Conservation (phyloP, 768 basidiomycete genomes). For the Solioccasus polychromus region DNA sequence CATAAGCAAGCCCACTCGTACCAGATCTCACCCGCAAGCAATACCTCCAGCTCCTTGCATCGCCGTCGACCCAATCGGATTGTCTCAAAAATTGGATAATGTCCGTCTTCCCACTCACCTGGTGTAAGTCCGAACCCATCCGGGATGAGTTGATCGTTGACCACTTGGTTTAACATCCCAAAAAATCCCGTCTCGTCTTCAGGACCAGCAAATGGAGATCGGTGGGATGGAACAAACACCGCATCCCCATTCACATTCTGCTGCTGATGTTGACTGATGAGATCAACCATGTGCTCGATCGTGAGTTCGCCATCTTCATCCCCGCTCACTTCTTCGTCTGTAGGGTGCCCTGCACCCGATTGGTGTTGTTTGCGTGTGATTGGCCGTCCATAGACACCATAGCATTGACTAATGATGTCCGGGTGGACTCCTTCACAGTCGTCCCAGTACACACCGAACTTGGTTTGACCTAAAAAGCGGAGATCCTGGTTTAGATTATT, state of each 20-base stretch:
- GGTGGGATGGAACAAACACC: neutral
- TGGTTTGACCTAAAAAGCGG: constrained; percentile 10
- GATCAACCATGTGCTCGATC: neutral
- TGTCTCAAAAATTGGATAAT: constrained; percentile 11
- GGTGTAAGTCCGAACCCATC: constrained; percentile 11
- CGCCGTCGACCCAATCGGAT: neutral
- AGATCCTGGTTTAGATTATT: constrained; percentile 4
- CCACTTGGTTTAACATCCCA: neutral
- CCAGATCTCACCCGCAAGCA: constrained; percentile 9
- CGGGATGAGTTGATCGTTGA: neutral
- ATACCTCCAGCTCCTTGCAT: constrained; percentile 4
- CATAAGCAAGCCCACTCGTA: constrained; percentile 7
- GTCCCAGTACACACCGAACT: constrained; percentile 7
- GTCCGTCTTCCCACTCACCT: constrained; percentile 14
- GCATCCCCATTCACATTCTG: constrained; percentile 1
- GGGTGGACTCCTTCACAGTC: neutral
- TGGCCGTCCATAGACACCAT: neutral
- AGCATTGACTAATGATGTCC: neutral
- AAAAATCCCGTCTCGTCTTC: constrained; percentile 2
- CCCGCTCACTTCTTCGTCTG: neutral
- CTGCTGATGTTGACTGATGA: neutral
- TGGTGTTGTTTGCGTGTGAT: neutral
- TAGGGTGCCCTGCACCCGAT: neutral
- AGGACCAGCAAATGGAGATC: constrained; percentile 8
- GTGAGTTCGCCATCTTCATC: neutral